A percentile compares a stretch with the other conserved stretches of the same genome.
phyloP scores from a whole-genome alignment of 805 yeast species.

The Ogataea pilisensis region DNA sequence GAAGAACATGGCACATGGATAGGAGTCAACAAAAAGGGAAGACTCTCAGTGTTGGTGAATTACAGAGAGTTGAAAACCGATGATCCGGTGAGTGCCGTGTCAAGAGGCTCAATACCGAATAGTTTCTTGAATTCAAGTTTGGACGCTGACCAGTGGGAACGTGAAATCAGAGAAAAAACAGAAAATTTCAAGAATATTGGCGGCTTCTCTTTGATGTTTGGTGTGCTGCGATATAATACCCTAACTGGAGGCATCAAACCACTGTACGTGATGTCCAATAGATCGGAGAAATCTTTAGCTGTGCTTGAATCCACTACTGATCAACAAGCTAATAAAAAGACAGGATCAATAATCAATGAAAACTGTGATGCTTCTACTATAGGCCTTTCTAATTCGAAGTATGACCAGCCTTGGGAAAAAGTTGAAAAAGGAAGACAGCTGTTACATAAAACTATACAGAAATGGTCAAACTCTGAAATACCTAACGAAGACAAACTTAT shows the following conservation, averaged over 20 bases:
- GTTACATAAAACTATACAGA: slow-evolving; percentile 38
- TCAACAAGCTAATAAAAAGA: neutral
- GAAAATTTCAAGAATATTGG: slow-evolving; percentile 41
- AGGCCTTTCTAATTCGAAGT: slow-evolving; percentile 68
- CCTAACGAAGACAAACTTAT: slow-evolving; percentile 38
- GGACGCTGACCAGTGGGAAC: slow-evolving; percentile 44
- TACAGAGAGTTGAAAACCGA: slow-evolving; percentile 46
- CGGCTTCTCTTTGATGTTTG: slow-evolving; percentile 61
- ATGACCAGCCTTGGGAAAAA: slow-evolving; percentile 72
- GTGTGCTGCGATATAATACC: slow-evolving; percentile 34
- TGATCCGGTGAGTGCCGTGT: slow-evolving; percentile 24
- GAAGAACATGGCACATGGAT: slow-evolving; percentile 89
- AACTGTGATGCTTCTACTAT: slow-evolving; percentile 29
- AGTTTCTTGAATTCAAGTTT: slow-evolving; percentile 32
- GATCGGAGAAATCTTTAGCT: slow-evolving; percentile 31
- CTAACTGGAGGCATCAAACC: slow-evolving; percentile 28
- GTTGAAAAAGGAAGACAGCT: slow-evolving; percentile 60
- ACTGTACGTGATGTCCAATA: slow-evolving; percentile 46
- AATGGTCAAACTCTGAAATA: slow-evolving; percentile 13
- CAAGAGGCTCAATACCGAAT: slow-evolving; percentile 45
- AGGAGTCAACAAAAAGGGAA: slow-evolving; percentile 54
- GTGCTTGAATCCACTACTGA: slow-evolving; percentile 9
- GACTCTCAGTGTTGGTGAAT: slow-evolving; percentile 72
- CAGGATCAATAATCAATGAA: slow-evolving; percentile 3
- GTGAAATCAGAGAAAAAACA: slow-evolving; percentile 25